Evolutionary conservation across 192 early-diverging fungal genomes (phyloP).

Genomic region (Dispira simplex): DNA sequence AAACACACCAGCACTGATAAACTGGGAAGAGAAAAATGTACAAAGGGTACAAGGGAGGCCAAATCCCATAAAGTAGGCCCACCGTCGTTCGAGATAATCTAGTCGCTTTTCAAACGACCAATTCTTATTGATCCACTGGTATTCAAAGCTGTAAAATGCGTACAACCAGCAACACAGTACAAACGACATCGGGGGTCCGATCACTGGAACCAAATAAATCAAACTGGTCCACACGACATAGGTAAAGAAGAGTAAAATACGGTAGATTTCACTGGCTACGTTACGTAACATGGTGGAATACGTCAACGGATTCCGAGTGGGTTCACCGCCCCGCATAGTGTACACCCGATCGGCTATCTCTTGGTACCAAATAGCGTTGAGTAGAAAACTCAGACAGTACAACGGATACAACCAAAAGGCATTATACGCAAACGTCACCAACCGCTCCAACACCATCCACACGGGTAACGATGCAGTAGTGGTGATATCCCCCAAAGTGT

Average conservation of each 20-base stretch:
- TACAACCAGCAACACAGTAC: conserved; percentile 26
- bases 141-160: conserved; percentile 38
- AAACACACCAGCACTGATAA: conserved; percentile 29
- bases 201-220: conserved; percentile 21
- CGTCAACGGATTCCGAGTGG: conserved; percentile 14
- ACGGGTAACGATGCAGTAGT: conserved; percentile 11
- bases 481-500: not conserved
- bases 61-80: conserved; percentile 47
- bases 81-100: conserved; percentile 36
- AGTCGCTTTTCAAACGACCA: conserved; percentile 34
- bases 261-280: conserved; percentile 28
- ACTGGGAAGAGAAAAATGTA: conserved; percentile 31
- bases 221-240: conserved; percentile 19
- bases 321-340: conserved; percentile 24
- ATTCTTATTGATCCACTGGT: conserved; percentile 30
- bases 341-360: conserved; percentile 34
- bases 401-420: conserved; percentile 43
- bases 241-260: conserved; percentile 28
- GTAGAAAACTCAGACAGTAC: conserved; percentile 28
- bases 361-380: conserved; percentile 39
- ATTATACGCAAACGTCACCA: conserved; percentile 17
- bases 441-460: conserved; percentile 8
- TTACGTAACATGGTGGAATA: conserved; percentile 21
- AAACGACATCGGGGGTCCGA: conserved; percentile 27
- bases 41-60: conserved; percentile 26